Percentiles rank a stretch among this genome's conserved stretches.
These are phyloP conservation scores for Azolla pinnata DNA, from an alignment of 75 land plant genomes.

Conservation along the genomic window DNA sequence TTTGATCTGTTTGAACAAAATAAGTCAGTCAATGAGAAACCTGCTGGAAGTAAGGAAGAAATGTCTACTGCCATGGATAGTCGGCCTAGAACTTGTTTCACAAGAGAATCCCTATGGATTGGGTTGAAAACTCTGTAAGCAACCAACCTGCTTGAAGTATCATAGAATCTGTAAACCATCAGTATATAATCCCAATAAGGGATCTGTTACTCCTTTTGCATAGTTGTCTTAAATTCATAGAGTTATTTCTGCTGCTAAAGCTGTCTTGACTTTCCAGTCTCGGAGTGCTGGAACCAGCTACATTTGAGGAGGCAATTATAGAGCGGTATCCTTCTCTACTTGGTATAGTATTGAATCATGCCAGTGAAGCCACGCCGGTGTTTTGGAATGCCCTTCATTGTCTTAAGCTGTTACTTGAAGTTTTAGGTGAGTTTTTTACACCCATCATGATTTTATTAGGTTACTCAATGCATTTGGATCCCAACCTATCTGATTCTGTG, in stretches of 20 bases:
- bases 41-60: conserved; percentile 13
- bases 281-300: conserved; percentile 64
- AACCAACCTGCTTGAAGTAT: too few species aligned
- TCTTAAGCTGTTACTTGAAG: conserved; percentile 58
- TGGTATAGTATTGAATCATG: conserved; percentile 77
- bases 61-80: conserved; percentile 25
- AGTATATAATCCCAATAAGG: too few species aligned
- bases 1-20: conserved; percentile 13
- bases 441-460: too few species aligned
- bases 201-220: too few species aligned
- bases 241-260: too few species aligned
- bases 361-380: conserved; percentile 73
- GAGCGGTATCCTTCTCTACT: conserved; percentile 81
- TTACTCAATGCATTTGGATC: too few species aligned
- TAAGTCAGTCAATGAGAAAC: background rate
- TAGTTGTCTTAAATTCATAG: too few species aligned
- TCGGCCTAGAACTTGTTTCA: conserved; percentile 57
- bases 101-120: conserved; percentile 58
- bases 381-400: conserved; percentile 78
- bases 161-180: too few species aligned
- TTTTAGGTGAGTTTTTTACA: conserved; percentile 48
- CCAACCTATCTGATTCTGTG: too few species aligned
- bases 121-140: conserved; percentile 82
- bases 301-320: conserved; percentile 84
- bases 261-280: conserved; percentile 57